Conservation (phyloP, 352 stramenopile species). For the Pythium sp. region DNA sequence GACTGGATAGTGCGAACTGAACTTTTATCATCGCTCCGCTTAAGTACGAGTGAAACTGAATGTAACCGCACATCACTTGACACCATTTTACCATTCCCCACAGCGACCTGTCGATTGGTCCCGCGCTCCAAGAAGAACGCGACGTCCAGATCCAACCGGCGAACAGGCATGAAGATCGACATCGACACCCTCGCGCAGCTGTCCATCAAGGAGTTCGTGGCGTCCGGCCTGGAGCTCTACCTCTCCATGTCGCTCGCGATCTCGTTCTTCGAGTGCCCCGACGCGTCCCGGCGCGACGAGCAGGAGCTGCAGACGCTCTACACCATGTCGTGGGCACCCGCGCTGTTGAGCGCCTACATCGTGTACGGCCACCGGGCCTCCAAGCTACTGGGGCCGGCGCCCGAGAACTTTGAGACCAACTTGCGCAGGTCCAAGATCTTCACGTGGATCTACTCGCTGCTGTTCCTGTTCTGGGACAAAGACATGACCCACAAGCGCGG, state of each 20-base stretch:
- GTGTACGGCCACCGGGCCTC: constrained; percentile 55
- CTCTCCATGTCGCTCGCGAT: constrained; percentile 66
- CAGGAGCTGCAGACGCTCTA: constrained; percentile 75
- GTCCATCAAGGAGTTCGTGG: constrained; percentile 62
- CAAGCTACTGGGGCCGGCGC: constrained; percentile 37
- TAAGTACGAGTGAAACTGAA: constrained; percentile 7
- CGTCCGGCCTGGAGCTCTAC: constrained; percentile 63
- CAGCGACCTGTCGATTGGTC: constrained; percentile 1
- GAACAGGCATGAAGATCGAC: constrained; percentile 20
- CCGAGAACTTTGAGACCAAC: constrained; percentile 64
- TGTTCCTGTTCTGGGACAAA: constrained; percentile 63
- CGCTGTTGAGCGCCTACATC: constrained; percentile 38
- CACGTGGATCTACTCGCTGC: constrained; percentile 58
- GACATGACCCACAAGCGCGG: constrained; percentile 75
- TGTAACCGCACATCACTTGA: not conserved
- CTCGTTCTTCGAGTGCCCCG: constrained; percentile 69
- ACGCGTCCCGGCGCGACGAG: constrained; percentile 42
- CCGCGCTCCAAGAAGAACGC: not conserved
- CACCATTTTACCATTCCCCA: not conserved
- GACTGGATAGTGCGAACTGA: not conserved
- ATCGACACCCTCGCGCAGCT: constrained; percentile 39
- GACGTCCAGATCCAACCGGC: not conserved
- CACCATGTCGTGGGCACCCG: constrained; percentile 56
- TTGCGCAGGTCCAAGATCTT: constrained; percentile 67
- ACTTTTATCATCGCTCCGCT: not conserved